Evolutionary conservation across 305 asterid species (phyloP), one percentile per base, ranked within the genome.

Genomic region (Fraxinus latifolia): DNA sequence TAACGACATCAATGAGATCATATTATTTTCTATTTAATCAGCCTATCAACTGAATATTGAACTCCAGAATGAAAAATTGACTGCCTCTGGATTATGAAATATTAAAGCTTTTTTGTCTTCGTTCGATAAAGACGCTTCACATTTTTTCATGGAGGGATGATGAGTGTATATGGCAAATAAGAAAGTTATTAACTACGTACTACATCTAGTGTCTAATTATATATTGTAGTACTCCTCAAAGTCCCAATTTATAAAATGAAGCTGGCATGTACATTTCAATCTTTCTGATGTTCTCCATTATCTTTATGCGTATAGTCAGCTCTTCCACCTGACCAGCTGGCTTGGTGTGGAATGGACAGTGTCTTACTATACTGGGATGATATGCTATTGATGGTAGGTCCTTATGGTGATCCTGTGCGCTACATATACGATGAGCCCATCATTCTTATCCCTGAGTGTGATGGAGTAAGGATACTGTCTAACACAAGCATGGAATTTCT

Each of bases 311-410:
- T 89, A 47, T 90, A 95, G 99, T 89, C 99, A 62, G 89, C 96
- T 77, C 90, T 96, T 73, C 98, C 98, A 77, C 98, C 99, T 80
- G 97, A 91, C 81, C 99, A 96, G 87, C 87, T 96, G 82, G 97
- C 97, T 84, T 96, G 99, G 98, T 94, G 98, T 78, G 98, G 99
- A 82, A 85, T 92, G 97, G 98, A 96, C 83, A 93, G 97, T 81
- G 92, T 96, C 77, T 88, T 96, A 84, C 95, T 94, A 53, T 92
- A 92, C 86, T 94, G 97, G 98, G 98, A 96, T 86, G 99, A 96
- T 87, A 92, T 93, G 93, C 89, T 96, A 83, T 78, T 96, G 81
- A 94, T 96, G 99, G 98, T 94, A 79, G 97, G 97, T 81, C 99
- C 99, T 65, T 89, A 83, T 87, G 98, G 92, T 5, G 97, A 96